Base-by-base conservation (phyloP, 176 grass and related monocot genomes). In the Chloris gayana region DNA sequence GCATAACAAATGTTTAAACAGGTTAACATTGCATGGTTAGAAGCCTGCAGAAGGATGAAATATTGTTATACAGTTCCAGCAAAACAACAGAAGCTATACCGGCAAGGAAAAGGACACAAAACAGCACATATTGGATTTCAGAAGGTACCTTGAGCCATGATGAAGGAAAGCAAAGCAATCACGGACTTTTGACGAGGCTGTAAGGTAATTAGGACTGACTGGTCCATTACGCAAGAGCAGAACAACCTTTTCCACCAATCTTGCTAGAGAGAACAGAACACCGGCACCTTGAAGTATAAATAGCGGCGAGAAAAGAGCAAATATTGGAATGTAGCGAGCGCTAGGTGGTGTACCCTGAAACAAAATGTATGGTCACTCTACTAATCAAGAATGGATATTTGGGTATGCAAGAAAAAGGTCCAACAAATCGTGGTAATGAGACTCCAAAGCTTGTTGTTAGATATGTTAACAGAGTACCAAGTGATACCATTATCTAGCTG, bases 81-180 rank as follows among this genome's bases (percentile, higher is more conserved):
- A 56, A n/a, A n/a, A n/a, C 51, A 59, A 18, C 24, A 57, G 60
- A 76, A 81, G 5, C 81, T 51, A 87, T 50, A 18, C 14, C 17
- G 49, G 27, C 34, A 45, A 87, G 69, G 80, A 74, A 87, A 70
- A 29, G 75, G 10, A 69, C 10, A 76, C 22, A 4, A 72, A 77
- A 73, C 21, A 81, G 35, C 26, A 33, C 59, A 60, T 51, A 46
- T 22, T 37, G 70, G 8, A 19, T 66, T 70, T 68, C 45, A 79
- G 63, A 29, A 76, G 50, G n/a, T 92, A 98, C 95, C 95, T 94
- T 80, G 95, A 94, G 73, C 95, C 95, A 87, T 78, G 95, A 87
- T 98, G 89, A 67, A 98, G 73, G 85, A 98, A 98, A 60, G 95
- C 89, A 80, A 98, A 94, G 71, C 82, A 98, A 82, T 94, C 95